These are phyloP conservation scores for Leptographium procerum DNA, from an alignment of 2,329 filamentous ascomycete genomes.

Conservation along the genomic window DNA sequence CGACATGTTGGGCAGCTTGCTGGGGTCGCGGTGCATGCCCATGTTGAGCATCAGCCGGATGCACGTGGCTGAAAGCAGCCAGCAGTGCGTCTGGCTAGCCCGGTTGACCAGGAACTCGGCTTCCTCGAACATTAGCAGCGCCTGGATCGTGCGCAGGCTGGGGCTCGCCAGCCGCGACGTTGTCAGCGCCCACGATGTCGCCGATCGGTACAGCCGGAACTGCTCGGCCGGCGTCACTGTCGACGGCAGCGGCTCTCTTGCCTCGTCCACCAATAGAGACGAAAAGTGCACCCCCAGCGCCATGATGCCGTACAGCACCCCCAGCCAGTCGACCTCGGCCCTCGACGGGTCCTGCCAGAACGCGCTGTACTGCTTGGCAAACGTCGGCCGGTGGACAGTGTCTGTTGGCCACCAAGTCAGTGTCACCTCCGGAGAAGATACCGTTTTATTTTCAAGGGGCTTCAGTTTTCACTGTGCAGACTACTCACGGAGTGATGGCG, in stretches of 20 bases:
- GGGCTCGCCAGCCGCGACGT: conserved; percentile 39
- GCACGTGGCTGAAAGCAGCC: conserved; percentile 36
- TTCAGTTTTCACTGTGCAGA: neutral
- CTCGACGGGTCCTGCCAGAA: conserved; percentile 18
- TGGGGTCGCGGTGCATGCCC: conserved; percentile 46
- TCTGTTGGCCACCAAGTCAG: neutral
- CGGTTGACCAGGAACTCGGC: conserved; percentile 40
- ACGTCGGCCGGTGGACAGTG: conserved; percentile 32
- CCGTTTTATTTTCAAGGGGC: neutral
- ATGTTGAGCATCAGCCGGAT: conserved; percentile 46
- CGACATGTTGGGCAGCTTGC: conserved; percentile 36
- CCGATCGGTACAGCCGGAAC: conserved; percentile 35
- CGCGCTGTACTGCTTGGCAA: conserved; percentile 10
- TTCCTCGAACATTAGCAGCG: conserved; percentile 41
- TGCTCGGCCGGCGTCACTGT: conserved; percentile 29
- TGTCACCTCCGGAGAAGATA: too few species aligned
- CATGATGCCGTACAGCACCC: conserved; percentile 21
- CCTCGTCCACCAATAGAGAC: conserved; percentile 31
- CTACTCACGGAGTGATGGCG: conserved; percentile 37
- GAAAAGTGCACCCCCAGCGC: conserved; percentile 28
- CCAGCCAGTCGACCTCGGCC: conserved; percentile 17
- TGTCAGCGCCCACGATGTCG: conserved; percentile 39
- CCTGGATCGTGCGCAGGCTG: conserved; percentile 34
- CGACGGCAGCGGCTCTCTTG: neutral
- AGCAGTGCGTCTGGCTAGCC: conserved; percentile 40